Base-by-base conservation (phyloP, 805 yeast species). In the Barnettozyma wickerhamii region DNA sequence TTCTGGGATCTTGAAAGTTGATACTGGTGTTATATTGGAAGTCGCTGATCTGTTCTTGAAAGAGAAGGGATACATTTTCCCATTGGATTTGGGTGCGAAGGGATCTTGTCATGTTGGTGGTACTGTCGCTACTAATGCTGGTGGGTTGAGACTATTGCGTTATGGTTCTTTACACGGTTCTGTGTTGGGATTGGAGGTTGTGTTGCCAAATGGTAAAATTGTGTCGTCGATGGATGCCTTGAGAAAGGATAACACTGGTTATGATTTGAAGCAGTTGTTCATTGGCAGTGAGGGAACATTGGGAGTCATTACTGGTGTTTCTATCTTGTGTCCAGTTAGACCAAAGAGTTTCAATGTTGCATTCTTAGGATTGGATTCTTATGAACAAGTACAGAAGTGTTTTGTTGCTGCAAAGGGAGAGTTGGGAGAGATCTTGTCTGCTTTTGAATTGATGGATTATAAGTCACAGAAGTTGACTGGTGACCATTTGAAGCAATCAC, bases 61-160 rank as follows among this genome's bases (percentile, higher is more conserved):
- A 14, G 93, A 87, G 42, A 66, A 77, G n/a, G 95, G 93, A 4
- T 84, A 84, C 64, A 85, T 90, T 41, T 90, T 89, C 72, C 98
- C 98, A 20, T 69, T 90, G 38, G 98, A 90, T 60, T 68, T 90
- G 46, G 98, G 98, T 43, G 97, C 98, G 29, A 90, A 90, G 66
- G 98, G 98, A 12, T 87, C 96, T 2, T 91, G 97, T 60, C 95
- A 87, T 52, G 81, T 91, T 47, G 97, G 97, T 51, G 98, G 97
- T 49, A 85, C 81, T 40, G 91, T 88, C 33, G 95, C 96, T 15
- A 88, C 96, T 15, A 91, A 91, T 60, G 98, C 98, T 5, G 98
- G 98, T 57, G 98, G 98, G 1, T 72, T 90, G 53, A 71, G 98
- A 57, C 69, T 90, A 37, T 65, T 90, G 46, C 74, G 95, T 52